Conservation (phyloP, 305 asterid genomes). For the Salvia sclarea region DNA sequence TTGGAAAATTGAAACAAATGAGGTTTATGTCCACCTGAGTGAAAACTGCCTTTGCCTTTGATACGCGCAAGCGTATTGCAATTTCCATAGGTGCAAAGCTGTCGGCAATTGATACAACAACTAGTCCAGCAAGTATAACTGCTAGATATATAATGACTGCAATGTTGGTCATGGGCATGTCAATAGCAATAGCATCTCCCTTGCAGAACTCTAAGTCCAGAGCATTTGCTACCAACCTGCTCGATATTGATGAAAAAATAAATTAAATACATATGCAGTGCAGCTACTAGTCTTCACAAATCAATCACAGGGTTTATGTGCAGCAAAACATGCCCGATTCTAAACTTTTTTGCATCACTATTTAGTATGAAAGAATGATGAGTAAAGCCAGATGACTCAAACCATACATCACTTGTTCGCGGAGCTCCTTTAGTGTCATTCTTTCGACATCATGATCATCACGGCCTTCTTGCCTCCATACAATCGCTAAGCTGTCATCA, state of each 20-base stretch:
- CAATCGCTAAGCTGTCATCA: conserved; percentile 68
- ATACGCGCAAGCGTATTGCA: conserved; percentile 73
- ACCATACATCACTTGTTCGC: conserved; percentile 91
- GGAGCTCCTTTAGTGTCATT: conserved; percentile 72
- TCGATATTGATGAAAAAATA: conserved; percentile 15
- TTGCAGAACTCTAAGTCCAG: conserved; percentile 60
- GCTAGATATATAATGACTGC: conserved; percentile 88
- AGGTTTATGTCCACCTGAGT: conserved; percentile 62
- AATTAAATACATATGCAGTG: too few relatives aligned
- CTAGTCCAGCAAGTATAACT: conserved; percentile 72
- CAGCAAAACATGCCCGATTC: not conserved
- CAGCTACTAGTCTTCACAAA: not conserved
- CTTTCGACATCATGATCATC: conserved; percentile 50
- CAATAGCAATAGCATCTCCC: conserved; percentile 92
- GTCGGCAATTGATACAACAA: conserved; percentile 95
- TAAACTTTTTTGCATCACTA: not conserved
- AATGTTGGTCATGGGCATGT: conserved; percentile 90
- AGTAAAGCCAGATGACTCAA: conserved; percentile 26
- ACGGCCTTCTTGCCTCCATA: conserved; percentile 78
- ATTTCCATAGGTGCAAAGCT: conserved; percentile 95
- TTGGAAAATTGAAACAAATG: conserved; percentile 8
- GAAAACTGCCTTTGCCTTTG: conserved; percentile 82
- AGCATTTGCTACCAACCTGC: conserved; percentile 92
- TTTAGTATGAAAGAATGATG: conserved; percentile 9
- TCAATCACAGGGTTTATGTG: not conserved